These are phyloP conservation scores for Dorcoceras hygrometricum DNA, from an alignment of 257 asterid species.

Conservation along the genomic window DNA sequence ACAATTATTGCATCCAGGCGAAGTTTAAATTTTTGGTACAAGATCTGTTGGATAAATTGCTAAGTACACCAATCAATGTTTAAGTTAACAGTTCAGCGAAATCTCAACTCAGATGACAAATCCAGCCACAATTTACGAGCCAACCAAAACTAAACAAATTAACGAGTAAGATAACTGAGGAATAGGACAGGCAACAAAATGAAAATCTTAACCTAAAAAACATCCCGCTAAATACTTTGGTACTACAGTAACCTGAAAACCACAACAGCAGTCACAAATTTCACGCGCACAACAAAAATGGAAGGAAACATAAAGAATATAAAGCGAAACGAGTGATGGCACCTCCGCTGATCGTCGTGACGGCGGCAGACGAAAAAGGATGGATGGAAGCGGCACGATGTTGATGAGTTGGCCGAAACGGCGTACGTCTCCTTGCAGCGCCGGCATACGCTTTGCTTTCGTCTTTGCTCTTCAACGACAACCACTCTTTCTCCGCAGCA, in stretches of 20 bases:
- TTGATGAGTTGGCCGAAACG: constrained; percentile 44
- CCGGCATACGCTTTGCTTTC: constrained; percentile 44
- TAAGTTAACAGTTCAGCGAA: neutral
- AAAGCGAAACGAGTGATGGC: neutral
- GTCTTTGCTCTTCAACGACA: constrained; percentile 17
- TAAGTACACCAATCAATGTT: neutral
- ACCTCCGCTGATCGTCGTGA: constrained; percentile 96
- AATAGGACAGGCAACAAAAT: too few relatives aligned
- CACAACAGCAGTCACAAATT: neutral
- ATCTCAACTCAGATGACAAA: neutral
- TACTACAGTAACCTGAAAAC: neutral
- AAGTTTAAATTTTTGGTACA: neutral
- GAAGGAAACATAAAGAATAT: too few relatives aligned
- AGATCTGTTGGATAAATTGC: too few relatives aligned
- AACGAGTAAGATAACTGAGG: neutral
- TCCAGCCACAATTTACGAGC: neutral
- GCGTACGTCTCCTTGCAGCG: constrained; percentile 60
- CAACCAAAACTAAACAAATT: too few relatives aligned
- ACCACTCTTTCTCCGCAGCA: constrained; percentile 10
- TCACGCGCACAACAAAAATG: too few relatives aligned
- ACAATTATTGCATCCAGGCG: neutral
- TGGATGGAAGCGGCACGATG: constrained; percentile 85
- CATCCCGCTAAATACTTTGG: neutral
- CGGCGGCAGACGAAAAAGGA: constrained; percentile 95
- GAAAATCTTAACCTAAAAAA: neutral